Conservation (phyloP, 345 rosid species). For the Aquilaria yunnanensis region DNA sequence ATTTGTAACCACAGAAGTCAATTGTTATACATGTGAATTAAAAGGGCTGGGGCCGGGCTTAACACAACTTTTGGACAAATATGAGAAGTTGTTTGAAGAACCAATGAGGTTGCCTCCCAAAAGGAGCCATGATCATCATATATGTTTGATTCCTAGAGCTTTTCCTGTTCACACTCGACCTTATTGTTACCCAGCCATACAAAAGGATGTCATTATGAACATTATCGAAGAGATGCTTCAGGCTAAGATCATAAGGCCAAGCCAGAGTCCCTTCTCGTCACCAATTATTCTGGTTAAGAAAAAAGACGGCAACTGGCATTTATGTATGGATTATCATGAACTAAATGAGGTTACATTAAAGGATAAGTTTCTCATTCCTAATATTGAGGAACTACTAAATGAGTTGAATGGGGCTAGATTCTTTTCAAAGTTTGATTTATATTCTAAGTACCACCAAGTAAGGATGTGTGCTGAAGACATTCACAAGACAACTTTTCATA, state of each 20-base stretch:
- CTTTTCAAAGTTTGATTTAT: neutral
- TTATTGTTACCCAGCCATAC: neutral
- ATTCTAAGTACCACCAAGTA: neutral
- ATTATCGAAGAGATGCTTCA: neutral
- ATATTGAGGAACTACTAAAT: neutral
- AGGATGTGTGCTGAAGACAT: neutral
- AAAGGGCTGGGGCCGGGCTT: neutral
- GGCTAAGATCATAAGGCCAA: neutral
- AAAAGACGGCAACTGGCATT: neutral
- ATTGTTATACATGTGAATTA: too few relatives aligned
- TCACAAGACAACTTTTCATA: neutral
- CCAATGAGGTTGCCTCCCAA: neutral
- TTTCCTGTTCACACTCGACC: neutral
- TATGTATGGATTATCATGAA: neutral
- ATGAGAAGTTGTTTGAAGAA: neutral
- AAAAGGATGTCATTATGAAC: neutral
- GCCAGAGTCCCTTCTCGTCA: neutral
- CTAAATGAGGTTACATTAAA: neutral
- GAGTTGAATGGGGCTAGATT: neutral
- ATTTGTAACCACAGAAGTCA: too few relatives aligned
- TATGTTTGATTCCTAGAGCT: too few relatives aligned
- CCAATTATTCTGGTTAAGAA: neutral
- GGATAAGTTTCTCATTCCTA: too few relatives aligned
- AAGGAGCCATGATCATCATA: neutral
- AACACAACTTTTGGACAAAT: neutral